These are phyloP conservation scores for Pseudozyma hubeiensis DNA, from an alignment of 1,284 basidiomycete genomes.

Conservation along the genomic window DNA sequence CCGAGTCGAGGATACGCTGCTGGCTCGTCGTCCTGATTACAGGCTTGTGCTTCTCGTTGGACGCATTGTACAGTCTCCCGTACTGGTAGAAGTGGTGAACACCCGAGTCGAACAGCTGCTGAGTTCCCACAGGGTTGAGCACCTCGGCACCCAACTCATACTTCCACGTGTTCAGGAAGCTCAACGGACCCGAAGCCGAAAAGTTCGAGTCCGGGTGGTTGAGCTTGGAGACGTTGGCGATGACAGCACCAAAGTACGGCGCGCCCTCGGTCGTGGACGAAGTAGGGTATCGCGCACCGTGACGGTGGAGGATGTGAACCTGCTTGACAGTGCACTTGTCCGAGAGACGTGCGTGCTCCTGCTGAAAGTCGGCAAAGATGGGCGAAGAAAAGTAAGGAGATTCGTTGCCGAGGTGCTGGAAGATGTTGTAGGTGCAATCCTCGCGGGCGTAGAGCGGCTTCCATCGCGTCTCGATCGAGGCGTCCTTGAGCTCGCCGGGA, in stretches of 20 bases:
- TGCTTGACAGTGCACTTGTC: conserved; percentile 49
- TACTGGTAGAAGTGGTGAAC: conserved; percentile 66
- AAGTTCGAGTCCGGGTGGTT: conserved; percentile 43
- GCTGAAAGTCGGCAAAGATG: conserved; percentile 45
- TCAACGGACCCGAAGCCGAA: conserved; percentile 74
- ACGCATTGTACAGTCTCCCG: conserved; percentile 55
- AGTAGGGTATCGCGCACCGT: conserved; percentile 52
- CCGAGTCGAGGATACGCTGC: conserved; percentile 86
- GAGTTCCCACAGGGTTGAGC: conserved; percentile 82
- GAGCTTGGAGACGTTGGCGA: conserved; percentile 45
- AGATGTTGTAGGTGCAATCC: conserved; percentile 46
- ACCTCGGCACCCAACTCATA: conserved; percentile 75
- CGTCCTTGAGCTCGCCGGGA: conserved; percentile 38
- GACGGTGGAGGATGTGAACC: conserved; percentile 55
- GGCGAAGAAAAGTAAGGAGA: conserved; percentile 55
- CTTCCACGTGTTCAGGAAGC: conserved; percentile 79
- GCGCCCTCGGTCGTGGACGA: conserved; percentile 52
- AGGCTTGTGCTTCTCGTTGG: conserved; percentile 57
- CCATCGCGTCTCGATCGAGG: conserved; percentile 49
- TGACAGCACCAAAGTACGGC: conserved; percentile 37
- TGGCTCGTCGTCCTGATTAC: conserved; percentile 68
- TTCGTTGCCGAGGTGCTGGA: conserved; percentile 54
- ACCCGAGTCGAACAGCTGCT: conserved; percentile 73
- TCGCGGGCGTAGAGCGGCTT: conserved; percentile 31
- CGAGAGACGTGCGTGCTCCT: conserved; percentile 26